Conservation (phyloP, 768 basidiomycete species). For the Holtermanniella nyarrowii region DNA sequence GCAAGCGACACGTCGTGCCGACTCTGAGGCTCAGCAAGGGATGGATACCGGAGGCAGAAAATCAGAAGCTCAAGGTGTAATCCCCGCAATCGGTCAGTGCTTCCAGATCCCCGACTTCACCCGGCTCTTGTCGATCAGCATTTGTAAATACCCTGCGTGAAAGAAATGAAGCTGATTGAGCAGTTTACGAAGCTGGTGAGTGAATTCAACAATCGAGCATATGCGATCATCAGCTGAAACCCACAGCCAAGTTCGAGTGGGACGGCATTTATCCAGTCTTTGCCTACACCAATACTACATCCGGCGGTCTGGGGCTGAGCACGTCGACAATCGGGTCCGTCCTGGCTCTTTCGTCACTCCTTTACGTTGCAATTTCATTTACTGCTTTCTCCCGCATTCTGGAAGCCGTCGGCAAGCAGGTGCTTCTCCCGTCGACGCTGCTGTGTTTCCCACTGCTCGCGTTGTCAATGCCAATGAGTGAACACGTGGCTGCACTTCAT, state of each 20-base stretch:
- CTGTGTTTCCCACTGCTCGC: conserved; percentile 15
- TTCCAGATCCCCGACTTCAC: conserved; percentile 7
- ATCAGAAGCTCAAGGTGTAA: too few species aligned
- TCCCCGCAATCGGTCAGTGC: not conserved
- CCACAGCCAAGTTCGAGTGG: conserved; percentile 13
- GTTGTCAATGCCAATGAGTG: conserved; percentile 9
- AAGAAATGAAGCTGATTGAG: not conserved
- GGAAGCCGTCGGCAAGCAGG: conserved; percentile 4
- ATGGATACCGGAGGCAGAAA: too few species aligned
- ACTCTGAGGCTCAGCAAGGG: too few species aligned
- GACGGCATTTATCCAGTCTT: conserved; percentile 24
- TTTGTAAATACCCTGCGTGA: conserved; percentile 4
- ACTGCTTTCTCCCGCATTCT: not conserved
- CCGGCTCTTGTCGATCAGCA: conserved; percentile 11
- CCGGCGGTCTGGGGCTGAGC: conserved; percentile 18
- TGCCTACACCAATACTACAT: conserved; percentile 14
- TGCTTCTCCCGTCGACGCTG: conserved; percentile 17
- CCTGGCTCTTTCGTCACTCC: not conserved
- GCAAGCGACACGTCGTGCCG: too few species aligned
- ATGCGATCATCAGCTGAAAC: conserved; percentile 1
- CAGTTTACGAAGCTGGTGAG: conserved; percentile 13
- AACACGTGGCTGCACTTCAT: not conserved
- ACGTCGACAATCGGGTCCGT: not conserved
- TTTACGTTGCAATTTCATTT: not conserved
- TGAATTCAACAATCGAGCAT: not conserved